phyloP scores from a whole-genome alignment of 139 green algal species.

The Volvox africanus region DNA sequence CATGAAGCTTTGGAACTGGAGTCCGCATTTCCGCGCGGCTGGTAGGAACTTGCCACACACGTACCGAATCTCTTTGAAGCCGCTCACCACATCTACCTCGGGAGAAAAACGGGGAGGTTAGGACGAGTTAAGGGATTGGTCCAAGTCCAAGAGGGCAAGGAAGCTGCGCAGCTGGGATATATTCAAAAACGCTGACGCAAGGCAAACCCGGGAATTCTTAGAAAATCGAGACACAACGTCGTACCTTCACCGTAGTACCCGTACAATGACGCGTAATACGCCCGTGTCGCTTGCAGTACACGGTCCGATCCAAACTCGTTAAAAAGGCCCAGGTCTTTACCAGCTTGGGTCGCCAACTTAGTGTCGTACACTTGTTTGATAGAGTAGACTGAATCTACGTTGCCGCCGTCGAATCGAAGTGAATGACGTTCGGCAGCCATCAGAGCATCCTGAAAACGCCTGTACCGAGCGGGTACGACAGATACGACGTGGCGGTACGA shows the following conservation, averaged over 20 bases:
- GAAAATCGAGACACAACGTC: neutral
- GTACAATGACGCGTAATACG: neutral
- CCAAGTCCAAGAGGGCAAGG: neutral
- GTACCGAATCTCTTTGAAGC: constrained; percentile 33
- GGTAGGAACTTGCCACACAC: neutral
- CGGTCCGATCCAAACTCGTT: neutral
- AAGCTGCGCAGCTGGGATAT: neutral
- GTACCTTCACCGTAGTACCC: constrained; percentile 1
- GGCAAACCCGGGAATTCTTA: neutral
- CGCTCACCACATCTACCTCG: neutral
- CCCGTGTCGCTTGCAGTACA: neutral
- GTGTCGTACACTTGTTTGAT: neutral
- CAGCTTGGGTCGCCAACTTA: neutral
- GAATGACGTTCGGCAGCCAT: neutral
- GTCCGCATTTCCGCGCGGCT: neutral
- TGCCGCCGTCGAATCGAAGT: neutral
- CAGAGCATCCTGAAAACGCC: neutral
- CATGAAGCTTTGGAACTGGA: neutral
- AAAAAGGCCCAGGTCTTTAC: neutral
- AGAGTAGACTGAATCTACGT: neutral
- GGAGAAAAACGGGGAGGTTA: neutral
- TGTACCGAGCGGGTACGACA: neutral
- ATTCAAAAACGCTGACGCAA: neutral
- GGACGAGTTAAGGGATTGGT: neutral
- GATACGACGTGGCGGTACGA: too few relatives aligned